These are phyloP conservation scores for Solanum infundibuliforme DNA, from an alignment of 257 asterid genomes.

Conservation along the genomic window DNA sequence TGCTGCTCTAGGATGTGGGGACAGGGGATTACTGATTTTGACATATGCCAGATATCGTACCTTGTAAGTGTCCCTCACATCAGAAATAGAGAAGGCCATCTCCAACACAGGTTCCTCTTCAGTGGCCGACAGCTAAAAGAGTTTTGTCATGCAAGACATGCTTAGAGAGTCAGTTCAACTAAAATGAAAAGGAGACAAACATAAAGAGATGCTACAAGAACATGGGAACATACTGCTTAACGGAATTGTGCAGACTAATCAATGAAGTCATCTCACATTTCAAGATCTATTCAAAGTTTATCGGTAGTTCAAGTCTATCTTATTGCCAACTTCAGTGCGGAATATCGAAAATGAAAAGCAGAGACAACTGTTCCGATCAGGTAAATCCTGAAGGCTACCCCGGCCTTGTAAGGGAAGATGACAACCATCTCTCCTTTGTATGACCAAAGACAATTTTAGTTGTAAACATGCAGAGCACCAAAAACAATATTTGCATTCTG, in stretches of 20 bases:
- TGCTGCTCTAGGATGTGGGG: not conserved
- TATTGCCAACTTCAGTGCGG: not conserved
- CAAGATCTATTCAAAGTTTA: not conserved
- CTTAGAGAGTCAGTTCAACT: not conserved
- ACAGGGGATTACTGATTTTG: not conserved
- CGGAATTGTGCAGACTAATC: not conserved
- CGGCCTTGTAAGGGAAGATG: not conserved
- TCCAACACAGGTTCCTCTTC: conserved; percentile 37
- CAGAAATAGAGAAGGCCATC: conserved; percentile 42
- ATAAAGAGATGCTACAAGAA: not conserved
- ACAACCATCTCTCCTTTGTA: not conserved
- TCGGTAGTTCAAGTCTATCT: not conserved
- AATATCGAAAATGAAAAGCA: not conserved
- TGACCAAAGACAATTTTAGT: not conserved
- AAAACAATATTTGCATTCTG: not conserved
- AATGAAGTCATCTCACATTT: not conserved
- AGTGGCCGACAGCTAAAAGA: conserved; percentile 29
- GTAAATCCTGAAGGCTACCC: not conserved
- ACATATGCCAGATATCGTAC: conserved; percentile 20
- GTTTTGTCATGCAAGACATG: conserved; percentile 3
- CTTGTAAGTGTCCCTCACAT: conserved; percentile 61
- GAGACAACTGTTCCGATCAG: not conserved
- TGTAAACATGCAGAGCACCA: not conserved
- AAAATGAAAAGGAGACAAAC: not conserved
- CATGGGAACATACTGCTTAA: not conserved